These are phyloP conservation scores for Penicillium brevicompactum DNA, from an alignment of 2,329 filamentous ascomycete species.

Conservation along the genomic window DNA sequence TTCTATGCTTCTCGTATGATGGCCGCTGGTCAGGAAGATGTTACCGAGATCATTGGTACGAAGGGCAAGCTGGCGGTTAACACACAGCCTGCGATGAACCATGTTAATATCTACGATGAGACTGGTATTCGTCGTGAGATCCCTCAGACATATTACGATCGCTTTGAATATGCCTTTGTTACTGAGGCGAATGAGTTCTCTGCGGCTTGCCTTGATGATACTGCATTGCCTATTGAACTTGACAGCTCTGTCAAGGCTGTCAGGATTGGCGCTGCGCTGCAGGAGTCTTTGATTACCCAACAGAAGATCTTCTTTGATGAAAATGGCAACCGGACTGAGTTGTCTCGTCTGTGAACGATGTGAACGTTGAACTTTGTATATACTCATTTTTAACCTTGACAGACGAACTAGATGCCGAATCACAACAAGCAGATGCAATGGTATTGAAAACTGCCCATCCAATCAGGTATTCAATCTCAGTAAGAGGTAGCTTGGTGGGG, in stretches of 20 bases:
- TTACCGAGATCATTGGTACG: constrained; percentile 69
- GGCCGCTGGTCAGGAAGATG: constrained; percentile 68
- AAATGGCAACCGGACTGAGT: constrained; percentile 50
- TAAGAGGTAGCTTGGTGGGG: no score
- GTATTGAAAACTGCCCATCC: no score
- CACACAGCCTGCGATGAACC: constrained; percentile 57
- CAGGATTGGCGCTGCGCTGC: constrained; percentile 62
- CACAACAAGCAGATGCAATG: no score
- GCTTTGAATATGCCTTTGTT: constrained; percentile 66
- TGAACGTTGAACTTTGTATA: no score
- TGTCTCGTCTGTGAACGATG: constrained; percentile 38
- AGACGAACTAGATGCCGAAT: no score
- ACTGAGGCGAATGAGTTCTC: constrained; percentile 68
- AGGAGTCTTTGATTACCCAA: constrained; percentile 58
- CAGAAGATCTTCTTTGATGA: constrained; percentile 63
- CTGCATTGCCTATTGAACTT: constrained; percentile 58
- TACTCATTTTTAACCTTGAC: no score
- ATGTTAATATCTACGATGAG: constrained; percentile 59
- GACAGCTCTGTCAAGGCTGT: constrained; percentile 59
- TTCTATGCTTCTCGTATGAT: constrained; percentile 68
- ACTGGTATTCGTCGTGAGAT: constrained; percentile 62
- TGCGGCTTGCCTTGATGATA: constrained; percentile 59
- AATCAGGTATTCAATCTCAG: no score
- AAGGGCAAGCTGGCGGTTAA: constrained; percentile 66
- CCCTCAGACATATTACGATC: constrained; percentile 64